phyloP scores from a whole-genome alignment of 441 rosid species.

The Mallotus repandus region DNA sequence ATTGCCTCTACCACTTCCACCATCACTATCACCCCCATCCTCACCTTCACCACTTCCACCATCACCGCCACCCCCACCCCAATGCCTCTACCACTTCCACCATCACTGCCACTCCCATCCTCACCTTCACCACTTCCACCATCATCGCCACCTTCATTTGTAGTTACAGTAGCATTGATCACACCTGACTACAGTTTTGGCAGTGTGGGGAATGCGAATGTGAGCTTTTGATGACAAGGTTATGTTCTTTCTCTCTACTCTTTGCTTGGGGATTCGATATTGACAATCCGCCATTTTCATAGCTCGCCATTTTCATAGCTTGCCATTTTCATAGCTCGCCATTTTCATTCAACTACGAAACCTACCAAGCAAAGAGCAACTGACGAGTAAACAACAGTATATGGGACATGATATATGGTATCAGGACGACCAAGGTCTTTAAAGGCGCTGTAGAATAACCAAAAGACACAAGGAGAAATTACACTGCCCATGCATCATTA shows the following conservation, averaged over 20 bases:
- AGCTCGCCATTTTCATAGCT: no score
- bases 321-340: conserved; percentile 33
- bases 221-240: neutral
- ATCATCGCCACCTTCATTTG: conserved; percentile 32
- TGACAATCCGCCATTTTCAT: conserved; percentile 22
- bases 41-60: conserved; percentile 38
- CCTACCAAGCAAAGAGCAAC: conserved; percentile 18
- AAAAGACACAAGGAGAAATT: conserved; percentile 16
- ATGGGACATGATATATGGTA: conserved; percentile 12
- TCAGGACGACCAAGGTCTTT: conserved; percentile 8
- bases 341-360: neutral
- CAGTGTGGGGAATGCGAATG: neutral
- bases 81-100: conserved; percentile 11
- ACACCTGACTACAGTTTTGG: conserved; percentile 24
- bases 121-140: no score
- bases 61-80: conserved; percentile 37
- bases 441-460: conserved; percentile 20
- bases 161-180: conserved; percentile 13
- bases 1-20: conserved; percentile 36
- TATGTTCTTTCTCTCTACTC: neutral
- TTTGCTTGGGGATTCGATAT: conserved; percentile 17
- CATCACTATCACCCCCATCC: conserved; percentile 12
- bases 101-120: no score
- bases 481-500: conserved; percentile 42
- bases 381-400: conserved; percentile 31